A percentile compares a stretch with the other conserved stretches of the same genome.
Conservation (phyloP, 257 asterid species). For the Rehmannia glutinosa region DNA sequence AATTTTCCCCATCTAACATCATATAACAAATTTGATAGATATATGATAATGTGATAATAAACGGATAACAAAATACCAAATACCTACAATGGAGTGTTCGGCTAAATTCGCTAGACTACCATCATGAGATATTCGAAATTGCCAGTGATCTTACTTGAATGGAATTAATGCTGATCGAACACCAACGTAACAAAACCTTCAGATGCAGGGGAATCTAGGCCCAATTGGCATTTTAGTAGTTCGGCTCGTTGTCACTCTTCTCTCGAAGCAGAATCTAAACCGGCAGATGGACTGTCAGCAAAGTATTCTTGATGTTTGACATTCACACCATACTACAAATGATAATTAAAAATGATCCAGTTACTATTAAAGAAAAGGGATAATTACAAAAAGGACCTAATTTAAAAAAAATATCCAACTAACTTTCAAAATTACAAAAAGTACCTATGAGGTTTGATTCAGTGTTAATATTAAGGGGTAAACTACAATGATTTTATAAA, state of each 20-base stretch:
- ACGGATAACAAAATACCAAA: too few species aligned
- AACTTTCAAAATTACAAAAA: too few species aligned
- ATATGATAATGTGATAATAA: too few species aligned
- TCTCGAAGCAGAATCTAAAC: slow-evolving; percentile 66
- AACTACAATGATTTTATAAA: too few species aligned
- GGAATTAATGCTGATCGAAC: background rate
- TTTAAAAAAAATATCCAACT: background rate
- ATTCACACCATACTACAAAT: slow-evolving; percentile 83
- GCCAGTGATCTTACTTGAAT: background rate
- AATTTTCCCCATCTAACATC: too few species aligned
- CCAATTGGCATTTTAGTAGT: background rate
- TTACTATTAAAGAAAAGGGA: background rate
- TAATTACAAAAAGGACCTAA: background rate
- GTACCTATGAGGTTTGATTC: too few species aligned
- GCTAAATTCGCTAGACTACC: background rate
- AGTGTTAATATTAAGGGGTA: too few species aligned
- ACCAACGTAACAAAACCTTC: background rate
- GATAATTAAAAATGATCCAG: slow-evolving; percentile 9
- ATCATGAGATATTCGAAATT: background rate
- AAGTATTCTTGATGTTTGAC: slow-evolving; percentile 94
- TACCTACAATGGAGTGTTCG: too few species aligned
- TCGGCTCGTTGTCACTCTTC: slow-evolving; percentile 43
- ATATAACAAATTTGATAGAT: too few species aligned
- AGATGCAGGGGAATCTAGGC: background rate
- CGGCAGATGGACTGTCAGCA: slow-evolving; percentile 90